phyloP scores from a whole-genome alignment of 176 grass and related monocot species.

The Oryza coarctata region DNA sequence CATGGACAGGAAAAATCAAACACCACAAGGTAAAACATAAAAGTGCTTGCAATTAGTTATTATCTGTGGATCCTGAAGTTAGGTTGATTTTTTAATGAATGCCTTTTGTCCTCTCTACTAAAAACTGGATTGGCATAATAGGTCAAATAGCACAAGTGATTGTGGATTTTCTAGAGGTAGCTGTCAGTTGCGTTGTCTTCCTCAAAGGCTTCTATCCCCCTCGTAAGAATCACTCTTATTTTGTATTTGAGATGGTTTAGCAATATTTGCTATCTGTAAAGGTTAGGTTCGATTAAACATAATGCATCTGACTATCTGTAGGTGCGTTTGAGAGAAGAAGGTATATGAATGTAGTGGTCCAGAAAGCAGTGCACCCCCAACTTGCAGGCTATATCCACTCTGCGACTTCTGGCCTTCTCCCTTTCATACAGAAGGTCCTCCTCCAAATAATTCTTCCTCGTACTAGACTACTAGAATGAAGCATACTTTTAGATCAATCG shows the following conservation, averaged over 20 bases:
- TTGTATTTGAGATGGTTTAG: conserved; percentile 17
- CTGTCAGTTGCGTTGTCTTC: conserved; percentile 89
- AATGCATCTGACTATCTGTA: conserved; percentile 27
- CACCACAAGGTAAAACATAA: conserved; percentile 59
- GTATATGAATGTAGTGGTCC: conserved; percentile 95
- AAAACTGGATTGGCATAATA: conserved; percentile 27
- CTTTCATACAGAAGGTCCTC: conserved; percentile 77
- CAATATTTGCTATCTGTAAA: background rate
- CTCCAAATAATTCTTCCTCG: background rate
- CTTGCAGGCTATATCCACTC: conserved; percentile 80
- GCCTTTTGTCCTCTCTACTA: conserved; percentile 8
- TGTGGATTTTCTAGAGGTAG: conserved; percentile 92
- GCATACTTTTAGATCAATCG: background rate
- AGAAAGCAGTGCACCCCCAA: conserved; percentile 74
- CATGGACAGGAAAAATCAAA: conserved; percentile 82
- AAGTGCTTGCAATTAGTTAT: background rate
- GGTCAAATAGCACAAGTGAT: conserved; percentile 77
- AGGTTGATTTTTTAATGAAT: conserved; percentile 1
- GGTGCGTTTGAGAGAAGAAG: conserved; percentile 98
- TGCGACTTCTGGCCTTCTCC: conserved; percentile 54
- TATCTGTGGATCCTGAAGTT: background rate
- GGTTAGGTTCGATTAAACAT: conserved; percentile 26
- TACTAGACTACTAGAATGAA: background rate
- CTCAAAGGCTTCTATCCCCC: conserved; percentile 88
- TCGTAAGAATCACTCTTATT: conserved; percentile 42